These are phyloP conservation scores for Adansonia digitata DNA, from an alignment of 345 rosid species.

Conservation along the genomic window DNA sequence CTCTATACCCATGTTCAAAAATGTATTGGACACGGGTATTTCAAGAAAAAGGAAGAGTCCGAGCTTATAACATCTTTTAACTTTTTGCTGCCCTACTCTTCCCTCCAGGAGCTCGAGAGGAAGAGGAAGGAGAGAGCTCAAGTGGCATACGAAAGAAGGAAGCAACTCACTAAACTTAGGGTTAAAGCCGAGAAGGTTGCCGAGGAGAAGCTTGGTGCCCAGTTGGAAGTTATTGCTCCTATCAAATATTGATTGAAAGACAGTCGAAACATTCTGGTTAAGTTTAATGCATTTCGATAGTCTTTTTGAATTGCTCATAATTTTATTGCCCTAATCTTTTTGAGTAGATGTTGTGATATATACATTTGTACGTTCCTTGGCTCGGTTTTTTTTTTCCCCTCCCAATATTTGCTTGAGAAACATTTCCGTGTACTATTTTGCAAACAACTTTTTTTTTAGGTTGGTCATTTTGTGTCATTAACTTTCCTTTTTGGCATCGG, in stretches of 20 bases:
- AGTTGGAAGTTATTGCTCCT: constrained; percentile 42
- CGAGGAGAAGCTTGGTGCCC: constrained; percentile 64
- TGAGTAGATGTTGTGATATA: neutral
- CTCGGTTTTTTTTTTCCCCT: neutral
- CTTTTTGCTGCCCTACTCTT: neutral
- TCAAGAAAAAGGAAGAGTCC: too few species aligned
- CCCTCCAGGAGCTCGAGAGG: constrained; percentile 50
- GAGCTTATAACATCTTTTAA: neutral
- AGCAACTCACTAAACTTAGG: constrained; percentile 53
- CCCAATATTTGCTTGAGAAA: neutral
- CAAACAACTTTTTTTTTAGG: neutral
- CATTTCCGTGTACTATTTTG: neutral
- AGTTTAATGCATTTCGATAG: neutral
- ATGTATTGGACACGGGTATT: too few species aligned
- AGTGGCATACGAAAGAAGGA: constrained; percentile 52
- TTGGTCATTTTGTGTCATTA: neutral
- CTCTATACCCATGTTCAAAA: too few species aligned
- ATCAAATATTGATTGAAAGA: constrained; percentile 38
- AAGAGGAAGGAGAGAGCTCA: constrained; percentile 61
- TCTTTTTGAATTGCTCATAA: neutral
- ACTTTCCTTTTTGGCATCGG: too few species aligned
- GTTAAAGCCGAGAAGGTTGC: constrained; percentile 59
- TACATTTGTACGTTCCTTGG: neutral
- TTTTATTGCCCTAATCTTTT: neutral
- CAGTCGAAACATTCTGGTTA: neutral